These are phyloP conservation scores for Pestalotiopsis sp. DNA, from an alignment of 2,329 filamentous ascomycete species.

Conservation along the genomic window DNA sequence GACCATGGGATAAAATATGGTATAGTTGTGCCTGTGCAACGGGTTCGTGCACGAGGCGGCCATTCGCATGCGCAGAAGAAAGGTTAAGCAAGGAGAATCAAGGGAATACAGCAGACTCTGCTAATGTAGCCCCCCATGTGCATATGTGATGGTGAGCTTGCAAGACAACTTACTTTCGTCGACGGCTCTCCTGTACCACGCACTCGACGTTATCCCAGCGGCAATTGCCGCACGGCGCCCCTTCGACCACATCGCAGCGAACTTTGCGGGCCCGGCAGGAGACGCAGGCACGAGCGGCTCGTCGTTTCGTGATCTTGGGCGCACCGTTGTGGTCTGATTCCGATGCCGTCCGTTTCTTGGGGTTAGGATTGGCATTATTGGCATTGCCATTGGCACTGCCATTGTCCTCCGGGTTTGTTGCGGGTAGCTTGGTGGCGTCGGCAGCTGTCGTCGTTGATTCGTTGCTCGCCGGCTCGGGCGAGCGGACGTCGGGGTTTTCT, in stretches of 20 bases:
- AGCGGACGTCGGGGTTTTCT: conserved; percentile 26
- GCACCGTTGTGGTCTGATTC: conserved; percentile 34
- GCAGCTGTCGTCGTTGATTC: conserved; percentile 16
- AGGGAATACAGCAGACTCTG: neutral
- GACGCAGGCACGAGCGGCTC: conserved; percentile 89
- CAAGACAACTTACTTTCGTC: conserved; percentile 73
- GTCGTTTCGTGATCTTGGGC: conserved; percentile 68
- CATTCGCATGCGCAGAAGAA: neutral
- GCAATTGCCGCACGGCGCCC: conserved; percentile 86
- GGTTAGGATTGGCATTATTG: conserved; percentile 20
- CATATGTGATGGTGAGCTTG: neutral
- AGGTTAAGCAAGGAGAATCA: neutral
- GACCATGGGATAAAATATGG: neutral
- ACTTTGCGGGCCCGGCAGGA: conserved; percentile 90
- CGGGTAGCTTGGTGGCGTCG: conserved; percentile 12
- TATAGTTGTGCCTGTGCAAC: neutral
- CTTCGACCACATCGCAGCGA: conserved; percentile 90
- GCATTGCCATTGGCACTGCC: conserved; percentile 15
- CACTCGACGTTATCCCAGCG: conserved; percentile 79
- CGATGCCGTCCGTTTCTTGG: conserved; percentile 34
- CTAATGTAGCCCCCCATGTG: neutral
- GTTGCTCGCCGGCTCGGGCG: conserved; percentile 25
- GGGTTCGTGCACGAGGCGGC: neutral
- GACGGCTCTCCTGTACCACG: conserved; percentile 77
- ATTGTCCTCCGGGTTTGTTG: conserved; percentile 18